A percentile compares a stretch with the other conserved stretches of the same genome.
Evolutionary conservation across 2,329 filamentous ascomycete species (phyloP).

Genomic region (Monilinia fructigena): DNA sequence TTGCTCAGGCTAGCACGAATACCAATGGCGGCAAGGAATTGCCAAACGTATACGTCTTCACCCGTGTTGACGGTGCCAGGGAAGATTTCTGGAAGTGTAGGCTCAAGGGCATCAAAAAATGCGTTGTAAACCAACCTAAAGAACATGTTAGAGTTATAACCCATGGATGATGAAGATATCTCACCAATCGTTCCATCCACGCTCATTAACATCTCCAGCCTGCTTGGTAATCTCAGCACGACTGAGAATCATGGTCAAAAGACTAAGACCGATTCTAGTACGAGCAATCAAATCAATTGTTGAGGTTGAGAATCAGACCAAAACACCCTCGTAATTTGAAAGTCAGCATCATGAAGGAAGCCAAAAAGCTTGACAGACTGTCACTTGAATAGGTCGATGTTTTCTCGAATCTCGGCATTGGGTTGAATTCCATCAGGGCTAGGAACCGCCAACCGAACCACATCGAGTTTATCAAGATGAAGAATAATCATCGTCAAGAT

Average conservation of each 20-base stretch:
- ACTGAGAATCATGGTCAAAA: conserved; percentile 91
- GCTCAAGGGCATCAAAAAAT: conserved; percentile 85
- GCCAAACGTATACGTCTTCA: conserved; percentile 97
- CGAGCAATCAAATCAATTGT: conserved; percentile 80
- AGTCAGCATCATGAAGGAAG: conserved; percentile 85
- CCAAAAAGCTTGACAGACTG: conserved; percentile 87
- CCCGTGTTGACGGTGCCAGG: conserved; percentile 85
- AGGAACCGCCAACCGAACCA: conserved; percentile 78
- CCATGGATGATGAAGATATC: conserved; percentile 29
- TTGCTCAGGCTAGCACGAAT: conserved; percentile 89
- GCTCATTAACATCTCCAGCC: conserved; percentile 65
- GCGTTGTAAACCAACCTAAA: conserved; percentile 72
- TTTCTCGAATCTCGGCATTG: conserved; percentile 79
- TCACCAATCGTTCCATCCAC: conserved; percentile 78
- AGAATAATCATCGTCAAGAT: conserved; percentile 95
- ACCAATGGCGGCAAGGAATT: conserved; percentile 92
- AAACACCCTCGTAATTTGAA: conserved; percentile 85
- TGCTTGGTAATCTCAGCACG: conserved; percentile 93
- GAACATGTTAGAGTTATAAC: conserved; percentile 38
- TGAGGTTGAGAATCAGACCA: conserved; percentile 79
- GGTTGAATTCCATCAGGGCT: conserved; percentile 68
- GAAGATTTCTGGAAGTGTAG: conserved; percentile 81
- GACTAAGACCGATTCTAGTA: conserved; percentile 82
- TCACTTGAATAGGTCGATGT: conserved; percentile 82
- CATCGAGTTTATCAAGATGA: conserved; percentile 87